Percentiles rank a stretch among this genome's conserved stretches.
Evolutionary conservation across 768 basidiomycete species (phyloP).

Genomic region (Clavulina sp.): DNA sequence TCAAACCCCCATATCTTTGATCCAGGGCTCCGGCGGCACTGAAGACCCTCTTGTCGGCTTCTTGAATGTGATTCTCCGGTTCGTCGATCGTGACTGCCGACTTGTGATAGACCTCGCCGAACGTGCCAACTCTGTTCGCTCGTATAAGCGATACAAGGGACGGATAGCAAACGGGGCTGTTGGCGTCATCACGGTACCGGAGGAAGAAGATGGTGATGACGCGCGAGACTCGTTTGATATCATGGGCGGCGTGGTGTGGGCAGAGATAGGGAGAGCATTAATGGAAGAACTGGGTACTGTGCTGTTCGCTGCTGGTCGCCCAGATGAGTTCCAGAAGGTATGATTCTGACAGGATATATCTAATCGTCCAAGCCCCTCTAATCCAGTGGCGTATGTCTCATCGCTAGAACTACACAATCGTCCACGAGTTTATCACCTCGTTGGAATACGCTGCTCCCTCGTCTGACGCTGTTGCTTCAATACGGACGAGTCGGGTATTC

Average conservation of each 20-base stretch:
- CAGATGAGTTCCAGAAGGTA: conserved; percentile 79
- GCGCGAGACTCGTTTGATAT: conserved; percentile 47
- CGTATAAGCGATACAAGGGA: conserved; percentile 21
- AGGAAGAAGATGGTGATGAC: conserved; percentile 13
- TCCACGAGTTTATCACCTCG: conserved; percentile 63
- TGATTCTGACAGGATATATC: conserved; percentile 11
- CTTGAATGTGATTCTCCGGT: conserved; percentile 68
- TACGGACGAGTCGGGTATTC: conserved; percentile 60
- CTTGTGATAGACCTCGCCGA: conserved; percentile 66
- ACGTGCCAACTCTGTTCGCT: conserved; percentile 26
- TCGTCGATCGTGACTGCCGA: conserved; percentile 57
- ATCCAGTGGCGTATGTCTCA: not conserved
- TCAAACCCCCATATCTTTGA: conserved; percentile 16
- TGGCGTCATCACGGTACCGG: too few relatives aligned
- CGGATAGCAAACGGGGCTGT: conserved; percentile 2
- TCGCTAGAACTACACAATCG: conserved; percentile 62
- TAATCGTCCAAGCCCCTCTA: not conserved
- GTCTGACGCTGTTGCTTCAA: conserved; percentile 41
- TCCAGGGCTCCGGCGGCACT: conserved; percentile 40
- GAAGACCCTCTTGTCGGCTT: conserved; percentile 50
- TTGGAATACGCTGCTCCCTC: conserved; percentile 76
- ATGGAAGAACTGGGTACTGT: conserved; percentile 67
- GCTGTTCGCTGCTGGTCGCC: conserved; percentile 83
- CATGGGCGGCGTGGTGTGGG: conserved; percentile 78
- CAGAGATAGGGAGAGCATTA: conserved; percentile 60